Conservation (phyloP, 2,329 filamentous ascomycete species). For the Boeremia exigua region DNA sequence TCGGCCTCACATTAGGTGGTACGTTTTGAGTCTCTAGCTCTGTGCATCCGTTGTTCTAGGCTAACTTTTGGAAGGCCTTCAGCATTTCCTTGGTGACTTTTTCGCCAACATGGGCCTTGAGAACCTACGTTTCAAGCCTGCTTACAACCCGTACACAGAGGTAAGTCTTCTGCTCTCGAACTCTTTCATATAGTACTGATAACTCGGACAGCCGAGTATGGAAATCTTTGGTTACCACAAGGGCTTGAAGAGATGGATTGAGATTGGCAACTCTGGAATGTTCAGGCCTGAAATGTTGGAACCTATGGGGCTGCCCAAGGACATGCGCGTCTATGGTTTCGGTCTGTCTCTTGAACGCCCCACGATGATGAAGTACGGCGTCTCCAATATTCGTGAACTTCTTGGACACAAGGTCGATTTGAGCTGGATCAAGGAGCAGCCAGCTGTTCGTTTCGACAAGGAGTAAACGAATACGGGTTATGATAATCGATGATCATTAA, state of each 20-base stretch:
- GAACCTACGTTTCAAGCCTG: slow-evolving; percentile 91
- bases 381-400: slow-evolving; percentile 86
- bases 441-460: slow-evolving; percentile 88
- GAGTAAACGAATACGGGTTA: slow-evolving; percentile 54
- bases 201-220: slow-evolving; percentile 68
- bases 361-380: slow-evolving; percentile 91
- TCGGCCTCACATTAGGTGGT: slow-evolving; percentile 87
- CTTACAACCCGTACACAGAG: slow-evolving; percentile 82
- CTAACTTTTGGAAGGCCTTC: slow-evolving; percentile 58
- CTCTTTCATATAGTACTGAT: background rate
- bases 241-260: slow-evolving; percentile 70
- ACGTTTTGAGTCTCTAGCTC: background rate
- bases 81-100: slow-evolving; percentile 95
- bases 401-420: slow-evolving; percentile 95
- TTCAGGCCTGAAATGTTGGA: slow-evolving; percentile 98
- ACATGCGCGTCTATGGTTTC: slow-evolving; percentile 93
- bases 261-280: slow-evolving; percentile 98
- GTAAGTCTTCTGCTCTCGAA: background rate
- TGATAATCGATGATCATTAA: background rate
- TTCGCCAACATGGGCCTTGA: slow-evolving; percentile 94
- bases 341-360: slow-evolving; percentile 90
- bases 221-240: slow-evolving; percentile 97
- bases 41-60: background rate
- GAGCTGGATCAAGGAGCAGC: slow-evolving; percentile 88
- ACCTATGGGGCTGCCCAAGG: slow-evolving; percentile 89